Percentiles rank a stretch among this genome's conserved stretches.
Evolutionary conservation across 1,284 basidiomycete genomes (phyloP).

Genomic region (Coniferiporia sulphurascens): DNA sequence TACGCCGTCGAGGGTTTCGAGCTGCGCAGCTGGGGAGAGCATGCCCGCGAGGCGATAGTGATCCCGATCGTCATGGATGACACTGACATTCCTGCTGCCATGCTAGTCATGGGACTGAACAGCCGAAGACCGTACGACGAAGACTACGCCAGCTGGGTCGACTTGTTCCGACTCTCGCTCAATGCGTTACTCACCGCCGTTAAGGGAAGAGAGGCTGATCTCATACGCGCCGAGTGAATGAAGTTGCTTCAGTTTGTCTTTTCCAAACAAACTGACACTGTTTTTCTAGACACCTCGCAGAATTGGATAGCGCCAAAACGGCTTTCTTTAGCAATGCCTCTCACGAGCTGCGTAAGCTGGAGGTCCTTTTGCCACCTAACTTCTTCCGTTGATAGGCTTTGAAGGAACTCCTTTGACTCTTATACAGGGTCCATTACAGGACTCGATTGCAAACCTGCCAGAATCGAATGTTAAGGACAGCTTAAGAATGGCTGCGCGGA

Average conservation of each 20-base stretch:
- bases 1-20: slow-evolving; percentile 16
- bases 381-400: background rate
- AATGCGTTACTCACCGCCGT: slow-evolving; percentile 20
- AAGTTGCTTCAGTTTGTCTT: background rate
- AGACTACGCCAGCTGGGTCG: slow-evolving; percentile 22
- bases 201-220: slow-evolving; percentile 23
- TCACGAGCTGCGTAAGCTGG: slow-evolving; percentile 25
- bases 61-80: slow-evolving; percentile 23
- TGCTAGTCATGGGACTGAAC: slow-evolving; percentile 24
- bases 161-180: slow-evolving; percentile 20
- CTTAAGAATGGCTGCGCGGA: slow-evolving; percentile 25
- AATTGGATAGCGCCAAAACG: slow-evolving; percentile 31
- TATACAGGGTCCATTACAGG: slow-evolving; percentile 28
- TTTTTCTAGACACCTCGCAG: slow-evolving; percentile 22
- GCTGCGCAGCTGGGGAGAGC: slow-evolving; percentile 26
- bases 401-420: slow-evolving; percentile 29
- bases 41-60: slow-evolving; percentile 22
- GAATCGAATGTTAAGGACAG: slow-evolving; percentile 21
- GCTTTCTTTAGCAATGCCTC: slow-evolving; percentile 30
- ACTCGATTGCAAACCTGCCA: slow-evolving; percentile 18
- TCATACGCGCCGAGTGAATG: slow-evolving; percentile 23
- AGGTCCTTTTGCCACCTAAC: background rate
- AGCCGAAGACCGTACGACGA: slow-evolving; percentile 24
- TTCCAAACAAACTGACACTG: background rate
- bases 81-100: slow-evolving; percentile 17